Percentiles rank a stretch among this genome's conserved stretches.
phyloP scores from a whole-genome alignment of 202 grass and related monocot genomes.

The Panicum hallii region DNA sequence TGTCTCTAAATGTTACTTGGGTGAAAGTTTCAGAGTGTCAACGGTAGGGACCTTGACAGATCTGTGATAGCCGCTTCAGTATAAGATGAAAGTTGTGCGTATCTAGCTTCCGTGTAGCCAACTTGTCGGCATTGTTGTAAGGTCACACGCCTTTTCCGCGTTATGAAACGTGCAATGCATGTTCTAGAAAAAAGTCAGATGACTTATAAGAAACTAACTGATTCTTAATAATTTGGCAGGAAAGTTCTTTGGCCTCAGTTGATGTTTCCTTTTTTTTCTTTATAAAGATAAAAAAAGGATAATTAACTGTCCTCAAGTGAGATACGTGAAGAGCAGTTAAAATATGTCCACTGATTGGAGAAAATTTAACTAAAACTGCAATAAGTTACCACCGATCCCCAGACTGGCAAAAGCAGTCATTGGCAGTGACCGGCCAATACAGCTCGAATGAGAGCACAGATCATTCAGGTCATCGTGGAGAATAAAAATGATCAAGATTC shows the following conservation, averaged over 20 bases:
- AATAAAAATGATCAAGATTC: background rate
- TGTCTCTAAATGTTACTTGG: background rate
- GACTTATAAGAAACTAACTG: background rate
- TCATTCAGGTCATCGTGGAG: background rate
- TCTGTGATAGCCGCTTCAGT: background rate
- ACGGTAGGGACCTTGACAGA: constrained; percentile 2
- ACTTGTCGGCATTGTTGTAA: background rate
- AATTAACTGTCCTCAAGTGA: background rate
- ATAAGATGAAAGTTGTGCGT: background rate
- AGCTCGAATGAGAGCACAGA: background rate
- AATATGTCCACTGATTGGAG: constrained; percentile 5
- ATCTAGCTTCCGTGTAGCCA: background rate
- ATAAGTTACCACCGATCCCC: background rate
- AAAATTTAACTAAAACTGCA: background rate
- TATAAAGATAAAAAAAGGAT: background rate
- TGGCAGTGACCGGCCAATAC: background rate
- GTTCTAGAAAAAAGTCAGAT: background rate
- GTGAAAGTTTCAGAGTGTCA: constrained; percentile 19
- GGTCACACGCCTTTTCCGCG: background rate
- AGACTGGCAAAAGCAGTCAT: background rate
- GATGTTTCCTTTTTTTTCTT: background rate
- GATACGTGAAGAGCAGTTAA: background rate
- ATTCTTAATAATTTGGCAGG: too few species aligned
- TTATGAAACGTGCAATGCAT: background rate
- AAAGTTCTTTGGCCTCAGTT: background rate